phyloP scores from a whole-genome alignment of 2,329 filamentous ascomycete genomes.

The Exserohilum rostratum region DNA sequence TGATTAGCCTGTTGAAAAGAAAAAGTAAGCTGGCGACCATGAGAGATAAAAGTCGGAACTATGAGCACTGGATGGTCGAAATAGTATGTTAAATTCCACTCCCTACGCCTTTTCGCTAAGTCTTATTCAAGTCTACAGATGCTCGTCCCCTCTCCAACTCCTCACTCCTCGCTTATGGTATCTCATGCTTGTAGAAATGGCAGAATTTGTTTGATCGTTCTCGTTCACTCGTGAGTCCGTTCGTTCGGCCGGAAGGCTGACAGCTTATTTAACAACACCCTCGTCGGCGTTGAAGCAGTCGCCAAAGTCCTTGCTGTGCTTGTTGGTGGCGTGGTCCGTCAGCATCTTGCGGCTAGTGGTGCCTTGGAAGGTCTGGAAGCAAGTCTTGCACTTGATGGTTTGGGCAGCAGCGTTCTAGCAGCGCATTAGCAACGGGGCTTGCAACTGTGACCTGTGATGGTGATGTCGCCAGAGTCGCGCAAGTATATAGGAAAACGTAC shows the following conservation, averaged over 20 bases:
- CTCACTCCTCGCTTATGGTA: conserved; percentile 27
- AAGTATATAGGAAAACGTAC: conserved; percentile 22
- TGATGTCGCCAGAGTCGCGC: background rate
- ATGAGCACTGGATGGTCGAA: background rate
- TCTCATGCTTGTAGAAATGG: conserved; percentile 25
- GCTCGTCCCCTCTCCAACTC: conserved; percentile 9
- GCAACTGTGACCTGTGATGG: background rate
- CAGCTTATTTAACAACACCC: conserved; percentile 36
- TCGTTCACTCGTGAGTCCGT: conserved; percentile 4
- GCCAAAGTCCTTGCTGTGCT: conserved; percentile 73
- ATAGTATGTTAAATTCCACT: background rate
- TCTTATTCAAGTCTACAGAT: conserved; percentile 2
- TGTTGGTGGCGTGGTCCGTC: conserved; percentile 74
- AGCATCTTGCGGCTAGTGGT: conserved; percentile 76
- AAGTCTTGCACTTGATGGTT: conserved; percentile 77
- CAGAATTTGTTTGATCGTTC: conserved; percentile 14
- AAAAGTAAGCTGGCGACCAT: too few species aligned
- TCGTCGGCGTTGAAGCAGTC: conserved; percentile 67
- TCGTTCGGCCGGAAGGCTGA: background rate
- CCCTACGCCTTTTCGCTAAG: conserved; percentile 11
- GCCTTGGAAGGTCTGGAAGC: conserved; percentile 80
- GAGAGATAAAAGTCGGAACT: background rate
- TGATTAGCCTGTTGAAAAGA: too few species aligned
- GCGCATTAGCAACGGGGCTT: conserved; percentile 3
- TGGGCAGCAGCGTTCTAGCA: conserved; percentile 72